A percentile compares a stretch with the other conserved stretches of the same genome.
Evolutionary conservation across 2,329 filamentous ascomycete species (phyloP).

Genomic region (Verticillium alfalfae): DNA sequence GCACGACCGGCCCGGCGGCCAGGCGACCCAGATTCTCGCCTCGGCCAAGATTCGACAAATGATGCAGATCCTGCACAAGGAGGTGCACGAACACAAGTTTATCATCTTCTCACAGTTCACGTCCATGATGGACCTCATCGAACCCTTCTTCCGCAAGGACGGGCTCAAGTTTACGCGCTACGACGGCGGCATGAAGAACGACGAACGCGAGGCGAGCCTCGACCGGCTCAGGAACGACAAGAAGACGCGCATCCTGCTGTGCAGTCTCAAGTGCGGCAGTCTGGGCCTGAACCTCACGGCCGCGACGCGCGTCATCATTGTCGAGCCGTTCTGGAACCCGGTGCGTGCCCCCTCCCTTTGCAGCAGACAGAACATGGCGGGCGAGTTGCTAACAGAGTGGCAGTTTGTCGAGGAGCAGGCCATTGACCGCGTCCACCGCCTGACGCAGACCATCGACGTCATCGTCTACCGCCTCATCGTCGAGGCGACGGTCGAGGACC

Average conservation of each 20-base stretch:
- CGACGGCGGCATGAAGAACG: slow-evolving; percentile 92
- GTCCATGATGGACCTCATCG: slow-evolving; percentile 93
- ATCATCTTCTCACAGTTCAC: slow-evolving; percentile 99
- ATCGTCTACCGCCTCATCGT: slow-evolving; percentile 93
- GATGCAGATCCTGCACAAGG: slow-evolving; percentile 71
- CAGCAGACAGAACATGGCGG: not conserved
- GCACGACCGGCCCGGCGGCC: slow-evolving; percentile 22
- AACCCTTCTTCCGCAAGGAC: slow-evolving; percentile 76
- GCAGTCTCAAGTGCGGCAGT: slow-evolving; percentile 89
- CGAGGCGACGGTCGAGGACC: slow-evolving; percentile 79
- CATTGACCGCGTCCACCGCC: slow-evolving; percentile 96
- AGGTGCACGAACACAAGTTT: slow-evolving; percentile 82
- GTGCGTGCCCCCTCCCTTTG: slow-evolving; percentile 28
- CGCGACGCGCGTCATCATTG: slow-evolving; percentile 85
- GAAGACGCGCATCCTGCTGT: slow-evolving; percentile 76
- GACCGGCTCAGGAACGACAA: slow-evolving; percentile 69
- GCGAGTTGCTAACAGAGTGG: not conserved
- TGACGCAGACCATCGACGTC: slow-evolving; percentile 93
- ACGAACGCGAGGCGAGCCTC: slow-evolving; percentile 82
- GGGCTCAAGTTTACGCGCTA: slow-evolving; percentile 81
- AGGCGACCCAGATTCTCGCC: slow-evolving; percentile 49
- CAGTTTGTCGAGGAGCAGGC: slow-evolving; percentile 97
- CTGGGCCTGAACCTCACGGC: slow-evolving; percentile 92
- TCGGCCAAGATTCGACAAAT: slow-evolving; percentile 93
- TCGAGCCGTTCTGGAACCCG: slow-evolving; percentile 99